Percentiles rank a stretch among this genome's conserved stretches.
These are phyloP conservation scores for Zelonia costaricensis DNA, from an alignment of 208 protist genomes.

Conservation along the genomic window DNA sequence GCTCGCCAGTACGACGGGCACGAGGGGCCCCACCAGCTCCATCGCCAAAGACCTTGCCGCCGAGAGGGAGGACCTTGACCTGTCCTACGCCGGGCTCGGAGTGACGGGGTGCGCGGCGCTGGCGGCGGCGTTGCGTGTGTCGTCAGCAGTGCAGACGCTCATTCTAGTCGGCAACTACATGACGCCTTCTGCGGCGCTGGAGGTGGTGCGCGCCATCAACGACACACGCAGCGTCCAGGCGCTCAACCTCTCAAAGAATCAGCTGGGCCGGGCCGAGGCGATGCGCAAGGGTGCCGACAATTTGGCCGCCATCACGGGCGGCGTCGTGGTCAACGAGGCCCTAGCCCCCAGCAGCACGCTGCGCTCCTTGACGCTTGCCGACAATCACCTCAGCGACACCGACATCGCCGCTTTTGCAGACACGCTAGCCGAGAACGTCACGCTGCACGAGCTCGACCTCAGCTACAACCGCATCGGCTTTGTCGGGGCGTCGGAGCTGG, in stretches of 20 bases:
- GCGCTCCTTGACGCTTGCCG: conserved; percentile 55
- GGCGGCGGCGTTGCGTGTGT: conserved; percentile 70
- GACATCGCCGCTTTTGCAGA: conserved; percentile 74
- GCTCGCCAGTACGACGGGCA: conserved; percentile 55
- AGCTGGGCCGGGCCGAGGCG: conserved; percentile 55
- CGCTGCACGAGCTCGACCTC: conserved; percentile 76
- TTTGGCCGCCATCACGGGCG: conserved; percentile 29
- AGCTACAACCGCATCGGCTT: conserved; percentile 89
- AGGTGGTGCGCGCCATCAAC: conserved; percentile 62
- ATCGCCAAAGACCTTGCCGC: conserved; percentile 57
- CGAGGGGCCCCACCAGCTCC: conserved; percentile 75
- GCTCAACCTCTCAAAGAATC: conserved; percentile 82
- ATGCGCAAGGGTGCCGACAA: conserved; percentile 14
- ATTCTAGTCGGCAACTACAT: conserved; percentile 83
- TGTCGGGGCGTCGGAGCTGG: conserved; percentile 69
- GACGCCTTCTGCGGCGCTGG: conserved; percentile 59
- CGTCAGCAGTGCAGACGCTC: conserved; percentile 57
- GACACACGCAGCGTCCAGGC: conserved; percentile 52
- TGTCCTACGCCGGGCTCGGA: conserved; percentile 73
- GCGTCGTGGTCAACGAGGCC: conserved; percentile 64
- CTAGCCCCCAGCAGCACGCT: conserved; percentile 59
- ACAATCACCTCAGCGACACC: conserved; percentile 75
- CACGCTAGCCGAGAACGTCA: conserved; percentile 77
- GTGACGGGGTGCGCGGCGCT: conserved; percentile 75
- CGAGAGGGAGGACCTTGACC: conserved; percentile 60